phyloP scores from a whole-genome alignment of 306 rosid genomes.

The Mimosa pudica region DNA sequence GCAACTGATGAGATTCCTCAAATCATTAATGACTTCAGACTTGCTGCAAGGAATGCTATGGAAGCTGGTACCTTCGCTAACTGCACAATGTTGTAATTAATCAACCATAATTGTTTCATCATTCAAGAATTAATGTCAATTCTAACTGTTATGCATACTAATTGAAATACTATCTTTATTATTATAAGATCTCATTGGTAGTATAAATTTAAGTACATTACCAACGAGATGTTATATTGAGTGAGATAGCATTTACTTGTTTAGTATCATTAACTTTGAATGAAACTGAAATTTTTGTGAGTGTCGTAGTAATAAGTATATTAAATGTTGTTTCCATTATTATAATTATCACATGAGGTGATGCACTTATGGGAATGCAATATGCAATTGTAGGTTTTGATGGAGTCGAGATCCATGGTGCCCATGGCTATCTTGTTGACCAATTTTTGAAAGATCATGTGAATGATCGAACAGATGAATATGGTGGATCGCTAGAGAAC shows the following conservation, averaged over 20 bases:
- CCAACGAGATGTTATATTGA: too few species aligned
- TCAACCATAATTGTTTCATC: background rate
- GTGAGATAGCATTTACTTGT: background rate
- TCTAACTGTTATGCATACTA: too few species aligned
- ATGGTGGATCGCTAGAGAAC: slow-evolving; percentile 71
- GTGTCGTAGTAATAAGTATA: background rate
- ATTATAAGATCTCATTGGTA: too few species aligned
- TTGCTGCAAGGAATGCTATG: background rate
- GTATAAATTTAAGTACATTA: too few species aligned
- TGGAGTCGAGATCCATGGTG: slow-evolving; percentile 81
- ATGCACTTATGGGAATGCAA: background rate
- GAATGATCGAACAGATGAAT: too few species aligned
- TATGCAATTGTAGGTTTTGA: slow-evolving; percentile 57
- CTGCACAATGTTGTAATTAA: background rate
- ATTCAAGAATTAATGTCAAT: background rate
- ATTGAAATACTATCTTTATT: too few species aligned
- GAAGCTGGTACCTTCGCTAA: background rate
- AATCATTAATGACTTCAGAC: background rate
- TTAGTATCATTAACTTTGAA: background rate
- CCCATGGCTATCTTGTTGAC: slow-evolving; percentile 65
- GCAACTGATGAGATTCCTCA: background rate
- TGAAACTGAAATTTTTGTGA: background rate
- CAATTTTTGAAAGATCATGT: slow-evolving; percentile 44
- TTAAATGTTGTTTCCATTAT: background rate
- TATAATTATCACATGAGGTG: background rate